phyloP scores from a whole-genome alignment of 805 yeast genomes.

The Pachysolen tannophilus region DNA sequence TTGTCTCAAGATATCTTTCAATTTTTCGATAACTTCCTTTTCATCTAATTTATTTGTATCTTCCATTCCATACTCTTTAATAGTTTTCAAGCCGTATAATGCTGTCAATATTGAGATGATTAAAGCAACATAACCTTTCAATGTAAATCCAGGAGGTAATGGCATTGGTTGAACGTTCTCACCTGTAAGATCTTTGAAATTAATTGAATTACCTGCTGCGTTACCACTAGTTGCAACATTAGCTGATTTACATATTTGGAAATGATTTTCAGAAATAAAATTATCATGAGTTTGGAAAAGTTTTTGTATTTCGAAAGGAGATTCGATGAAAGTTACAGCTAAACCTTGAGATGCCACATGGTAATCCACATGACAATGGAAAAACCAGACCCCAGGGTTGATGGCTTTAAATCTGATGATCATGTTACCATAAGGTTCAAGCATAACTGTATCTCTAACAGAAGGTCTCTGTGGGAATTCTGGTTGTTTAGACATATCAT shows the following conservation, averaged over 20 bases:
- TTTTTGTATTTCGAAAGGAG: slow-evolving; percentile 47
- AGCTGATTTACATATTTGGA: slow-evolving; percentile 38
- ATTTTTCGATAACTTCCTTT: slow-evolving; percentile 1
- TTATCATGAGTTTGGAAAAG: slow-evolving; percentile 16
- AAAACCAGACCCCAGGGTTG: slow-evolving; percentile 92
- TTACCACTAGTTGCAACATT: slow-evolving; percentile 47
- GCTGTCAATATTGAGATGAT: slow-evolving; percentile 46
- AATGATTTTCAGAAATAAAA: slow-evolving; percentile 37
- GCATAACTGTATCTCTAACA: slow-evolving; percentile 63
- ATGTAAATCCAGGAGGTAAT: slow-evolving; percentile 64
- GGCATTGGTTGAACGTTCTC: slow-evolving; percentile 54
- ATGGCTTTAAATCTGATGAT: slow-evolving; percentile 70
- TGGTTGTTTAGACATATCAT: slow-evolving; percentile 29
- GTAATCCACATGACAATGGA: slow-evolving; percentile 90
- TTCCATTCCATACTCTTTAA: slow-evolving; percentile 57
- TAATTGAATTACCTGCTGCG: slow-evolving; percentile 56
- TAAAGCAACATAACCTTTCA: slow-evolving; percentile 62
- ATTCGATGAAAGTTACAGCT: slow-evolving; percentile 65
- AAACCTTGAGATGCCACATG: slow-evolving; percentile 71
- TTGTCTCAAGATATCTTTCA: slow-evolving; percentile 1
- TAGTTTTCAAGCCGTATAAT: slow-evolving; percentile 50
- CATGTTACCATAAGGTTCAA: slow-evolving; percentile 59
- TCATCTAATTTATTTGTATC: slow-evolving; percentile 46
- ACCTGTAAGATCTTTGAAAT: slow-evolving; percentile 50
- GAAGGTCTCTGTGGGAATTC: slow-evolving; percentile 51